Base-by-base conservation (phyloP, 768 basidiomycete genomes). In the Amanita thiersii region DNA sequence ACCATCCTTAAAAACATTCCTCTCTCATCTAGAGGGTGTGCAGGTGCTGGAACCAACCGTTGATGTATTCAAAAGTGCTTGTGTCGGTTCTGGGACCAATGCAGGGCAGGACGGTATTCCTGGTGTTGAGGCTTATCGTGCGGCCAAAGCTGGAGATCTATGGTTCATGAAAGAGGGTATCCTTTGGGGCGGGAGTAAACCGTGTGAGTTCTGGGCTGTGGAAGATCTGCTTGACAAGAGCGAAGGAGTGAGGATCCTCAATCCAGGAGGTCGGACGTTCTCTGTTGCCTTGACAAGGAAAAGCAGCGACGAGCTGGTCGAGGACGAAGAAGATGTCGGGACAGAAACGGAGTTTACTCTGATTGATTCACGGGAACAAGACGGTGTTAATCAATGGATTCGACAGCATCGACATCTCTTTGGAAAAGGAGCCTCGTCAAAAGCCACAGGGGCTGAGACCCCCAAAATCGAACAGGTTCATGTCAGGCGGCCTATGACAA, bases 161-260 rank as follows among this genome's bases (percentile, higher is more conserved):
- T 84, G 84, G 79, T 88, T 87, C 65, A 64, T 81, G 34, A 60
- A 68, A 29, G 63, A 65, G 17, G 86, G 84, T 4, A 68, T 88
- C 11, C 67, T 88, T 5, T 82, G 81, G 74, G 83, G 80, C 17
- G 79, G 86, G 54, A 75, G 72, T 52, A 82, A 81, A 48, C 83
- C 83, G 2, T 85, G 81, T 52, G 81, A 85, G 49, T 87, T 84
- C 52, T 87, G 85, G 78, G 60, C 77, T 2, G 58, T 81, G 17
- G 64, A 68, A 33, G 74, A 80, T 48, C 57, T 88, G n/a, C 55
- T 72, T 12, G 59, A 64, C 39, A 69, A 64, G 44, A 56, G 52
- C 18, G 74, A 75, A 14, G 78, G 68, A 11, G 61, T 77, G 55
- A 49, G 74, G 36, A 56, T 83, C 17, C 61, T 80, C 17, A 80